phyloP scores from a whole-genome alignment of 352 stramenopile genomes.

The Pythium volutum region DNA sequence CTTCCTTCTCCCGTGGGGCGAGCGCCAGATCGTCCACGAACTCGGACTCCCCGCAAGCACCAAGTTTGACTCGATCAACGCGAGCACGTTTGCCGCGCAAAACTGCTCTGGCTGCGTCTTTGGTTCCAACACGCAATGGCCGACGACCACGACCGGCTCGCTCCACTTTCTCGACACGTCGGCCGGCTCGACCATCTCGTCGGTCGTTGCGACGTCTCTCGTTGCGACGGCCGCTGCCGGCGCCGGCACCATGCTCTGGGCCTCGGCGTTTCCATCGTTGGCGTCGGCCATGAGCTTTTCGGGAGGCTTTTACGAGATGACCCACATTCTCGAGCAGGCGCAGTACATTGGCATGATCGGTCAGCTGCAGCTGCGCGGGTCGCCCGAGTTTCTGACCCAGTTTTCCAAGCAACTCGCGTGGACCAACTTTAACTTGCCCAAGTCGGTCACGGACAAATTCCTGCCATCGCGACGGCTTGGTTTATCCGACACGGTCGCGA shows the following conservation, averaged over 20 bases:
- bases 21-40: constrained; percentile 60
- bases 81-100: constrained; percentile 50
- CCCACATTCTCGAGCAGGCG: constrained; percentile 80
- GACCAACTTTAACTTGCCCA: constrained; percentile 86
- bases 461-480: constrained; percentile 20
- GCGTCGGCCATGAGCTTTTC: constrained; percentile 64
- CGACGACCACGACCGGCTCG: constrained; percentile 63
- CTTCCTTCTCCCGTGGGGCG: constrained; percentile 70
- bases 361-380: constrained; percentile 68
- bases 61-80: constrained; percentile 46
- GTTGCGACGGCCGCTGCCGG: constrained; percentile 44
- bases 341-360: constrained; percentile 86
- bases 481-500: constrained; percentile 5
- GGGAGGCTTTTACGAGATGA: constrained; percentile 81
- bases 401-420: constrained; percentile 83
- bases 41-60: constrained; percentile 46
- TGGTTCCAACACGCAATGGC: constrained; percentile 80
- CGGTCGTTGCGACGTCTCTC: constrained; percentile 66
- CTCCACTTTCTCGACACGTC: constrained; percentile 74
- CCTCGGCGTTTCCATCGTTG: constrained; percentile 58
- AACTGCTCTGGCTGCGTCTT: constrained; percentile 85
- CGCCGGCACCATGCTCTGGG: constrained; percentile 71
- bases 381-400: constrained; percentile 71
- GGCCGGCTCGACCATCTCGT: constrained; percentile 56
- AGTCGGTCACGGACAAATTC: constrained; percentile 32